Conservation (phyloP, 1,284 basidiomycete genomes). For the Cryptococcus sp. region DNA sequence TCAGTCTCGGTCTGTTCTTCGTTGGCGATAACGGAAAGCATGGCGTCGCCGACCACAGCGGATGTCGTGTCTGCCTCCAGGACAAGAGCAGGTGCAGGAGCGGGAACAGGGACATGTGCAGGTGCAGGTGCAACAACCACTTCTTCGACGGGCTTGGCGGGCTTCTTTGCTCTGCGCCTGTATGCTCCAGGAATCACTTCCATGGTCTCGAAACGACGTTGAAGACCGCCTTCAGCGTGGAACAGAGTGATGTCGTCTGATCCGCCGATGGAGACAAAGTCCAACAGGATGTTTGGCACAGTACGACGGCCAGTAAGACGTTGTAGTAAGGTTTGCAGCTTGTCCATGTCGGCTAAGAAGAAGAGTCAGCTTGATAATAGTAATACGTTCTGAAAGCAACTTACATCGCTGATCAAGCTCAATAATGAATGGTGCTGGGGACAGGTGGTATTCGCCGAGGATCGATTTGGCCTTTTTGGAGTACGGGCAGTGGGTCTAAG, state of each 20-base stretch:
- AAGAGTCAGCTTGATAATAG: background rate
- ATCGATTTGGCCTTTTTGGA: constrained; percentile 50
- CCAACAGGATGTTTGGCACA: constrained; percentile 53
- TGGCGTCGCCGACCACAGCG: background rate
- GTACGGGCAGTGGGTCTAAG: constrained; percentile 51
- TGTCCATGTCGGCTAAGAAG: constrained; percentile 39
- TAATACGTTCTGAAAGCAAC: constrained; percentile 14
- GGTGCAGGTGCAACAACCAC: background rate
- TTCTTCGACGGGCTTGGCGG: background rate
- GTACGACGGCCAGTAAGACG: constrained; percentile 49
- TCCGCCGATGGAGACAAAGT: constrained; percentile 49
- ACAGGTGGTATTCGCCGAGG: constrained; percentile 39
- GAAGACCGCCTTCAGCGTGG: constrained; percentile 49
- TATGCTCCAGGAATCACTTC: constrained; percentile 21
- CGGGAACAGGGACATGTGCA: background rate
- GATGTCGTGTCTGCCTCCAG: background rate
- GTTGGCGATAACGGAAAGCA: background rate
- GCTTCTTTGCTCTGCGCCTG: constrained; percentile 2
- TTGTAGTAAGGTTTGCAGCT: constrained; percentile 45
- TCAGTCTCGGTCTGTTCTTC: no score
- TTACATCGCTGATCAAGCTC: constrained; percentile 53
- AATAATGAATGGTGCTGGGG: constrained; percentile 45
- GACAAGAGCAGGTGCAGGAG: background rate
- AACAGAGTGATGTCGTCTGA: constrained; percentile 50
- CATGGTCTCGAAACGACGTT: constrained; percentile 31